A percentile compares a stretch with the other conserved stretches of the same genome.
phyloP scores from a whole-genome alignment of 2,329 filamentous ascomycete genomes.

The Pseudocercospora macadamiae region DNA sequence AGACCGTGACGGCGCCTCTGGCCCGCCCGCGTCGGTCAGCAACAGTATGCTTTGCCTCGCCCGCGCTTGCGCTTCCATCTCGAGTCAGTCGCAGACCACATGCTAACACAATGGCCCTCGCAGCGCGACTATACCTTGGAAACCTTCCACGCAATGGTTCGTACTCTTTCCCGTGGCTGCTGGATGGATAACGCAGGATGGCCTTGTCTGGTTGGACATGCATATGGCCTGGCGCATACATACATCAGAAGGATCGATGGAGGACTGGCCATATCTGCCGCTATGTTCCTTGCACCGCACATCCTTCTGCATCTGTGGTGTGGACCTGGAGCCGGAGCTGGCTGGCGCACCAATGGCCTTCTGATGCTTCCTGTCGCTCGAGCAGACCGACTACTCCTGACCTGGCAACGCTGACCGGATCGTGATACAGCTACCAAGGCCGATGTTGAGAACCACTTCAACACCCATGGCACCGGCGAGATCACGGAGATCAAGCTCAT shows the following conservation, averaged over 20 bases:
- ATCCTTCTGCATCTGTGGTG: conserved; percentile 18
- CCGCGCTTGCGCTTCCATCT: background rate
- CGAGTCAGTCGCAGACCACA: too few relatives aligned
- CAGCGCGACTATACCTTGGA: conserved; percentile 58
- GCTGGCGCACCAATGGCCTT: conserved; percentile 22
- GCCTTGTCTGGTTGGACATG: conserved; percentile 24
- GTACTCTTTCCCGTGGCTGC: conserved; percentile 43
- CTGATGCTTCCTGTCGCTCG: conserved; percentile 17
- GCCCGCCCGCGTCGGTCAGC: conserved; percentile 1
- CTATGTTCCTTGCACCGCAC: conserved; percentile 18
- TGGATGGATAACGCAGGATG: conserved; percentile 31
- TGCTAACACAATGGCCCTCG: conserved; percentile 7
- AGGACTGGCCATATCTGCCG: conserved; percentile 25
- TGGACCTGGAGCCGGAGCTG: conserved; percentile 35
- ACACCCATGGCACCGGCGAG: conserved; percentile 91
- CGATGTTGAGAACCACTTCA: conserved; percentile 95
- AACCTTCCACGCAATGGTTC: conserved; percentile 96
- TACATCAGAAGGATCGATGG: conserved; percentile 20
- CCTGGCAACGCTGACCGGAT: conserved; percentile 50
- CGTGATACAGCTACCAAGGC: conserved; percentile 81
- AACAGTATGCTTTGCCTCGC: background rate
- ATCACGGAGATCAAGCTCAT: conserved; percentile 99
- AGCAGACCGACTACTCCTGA: conserved; percentile 23
- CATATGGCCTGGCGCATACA: conserved; percentile 22
- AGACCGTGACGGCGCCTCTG: conserved; percentile 6